Evolutionary conservation across 2,329 filamentous ascomycete genomes (phyloP), one percentile per base, ranked within the genome.

Genomic region (Sporothrix pallida): DNA sequence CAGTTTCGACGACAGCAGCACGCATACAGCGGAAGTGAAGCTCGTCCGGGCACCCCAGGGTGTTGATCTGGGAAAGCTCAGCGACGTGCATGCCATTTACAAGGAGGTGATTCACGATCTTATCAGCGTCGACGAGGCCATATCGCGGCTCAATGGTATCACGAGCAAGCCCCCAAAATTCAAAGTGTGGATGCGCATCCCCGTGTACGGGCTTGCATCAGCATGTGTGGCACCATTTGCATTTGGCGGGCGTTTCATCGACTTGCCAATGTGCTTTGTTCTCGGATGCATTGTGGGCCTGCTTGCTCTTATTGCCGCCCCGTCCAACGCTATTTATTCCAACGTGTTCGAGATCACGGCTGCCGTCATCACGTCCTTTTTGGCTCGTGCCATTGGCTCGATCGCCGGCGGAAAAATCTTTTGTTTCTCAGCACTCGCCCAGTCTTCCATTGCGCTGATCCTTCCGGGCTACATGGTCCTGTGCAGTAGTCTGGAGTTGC

Each of bases 91-190:
- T 78, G 88, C 92, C 77, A 89, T 94, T 72, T 95, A 95, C 83
- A 95, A 95, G 80, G 89, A 93, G 73, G 92, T 94, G n/a, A 88
- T 94, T 0, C 92, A 94, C 78, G 92, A 94, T 79, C 85, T 88
- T n/a, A 87, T 93, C 9, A 86, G 89, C 10, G 90, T 92, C 0
- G 91, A 93, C 58, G 91, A 93, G 76, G 92, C 91, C 0, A 91
- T 88, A 1, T 81, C 83, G 10, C 85, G 87, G 20, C 83, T 94
- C 0, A 87, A 92, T 65, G 85, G 86, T 2, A 84, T 89, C 5
- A 86, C 86, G 74, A 78, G 78, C 0, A 81, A 82, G 3, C 83
- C 84, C 60, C 77, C 80, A 69, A 87, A 88, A 77, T 87, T 85
- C 75, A 81, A 82, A 54, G 81, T 82, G 8, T 88, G 86, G 87